A percentile compares a stretch with the other conserved stretches of the same genome.
phyloP scores from a whole-genome alignment of 148 eudicot genomes.

The Rhododendron vialii region DNA sequence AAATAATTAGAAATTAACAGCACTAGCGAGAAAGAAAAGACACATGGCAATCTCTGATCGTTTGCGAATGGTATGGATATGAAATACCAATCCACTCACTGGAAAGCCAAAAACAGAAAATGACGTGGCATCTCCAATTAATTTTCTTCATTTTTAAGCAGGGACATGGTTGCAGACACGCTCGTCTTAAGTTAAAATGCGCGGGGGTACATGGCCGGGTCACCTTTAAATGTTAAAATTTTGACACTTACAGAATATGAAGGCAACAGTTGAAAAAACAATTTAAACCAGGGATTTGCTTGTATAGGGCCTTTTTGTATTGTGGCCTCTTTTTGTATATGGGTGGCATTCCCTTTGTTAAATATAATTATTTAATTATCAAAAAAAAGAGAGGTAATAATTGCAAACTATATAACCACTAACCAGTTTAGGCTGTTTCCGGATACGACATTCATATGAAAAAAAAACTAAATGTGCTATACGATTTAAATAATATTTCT shows the following conservation, averaged over 20 bases:
- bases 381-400: not conserved
- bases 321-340: too few relatives aligned
- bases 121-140: not conserved
- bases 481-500: not conserved
- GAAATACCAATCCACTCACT: not conserved
- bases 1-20: not conserved
- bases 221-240: not conserved
- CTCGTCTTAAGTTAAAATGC: not conserved
- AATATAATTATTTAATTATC: too few relatives aligned
- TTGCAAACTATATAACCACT: not conserved
- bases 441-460: not conserved
- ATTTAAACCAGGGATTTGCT: not conserved
- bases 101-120: not conserved
- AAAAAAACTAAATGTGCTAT: not conserved
- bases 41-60: not conserved
- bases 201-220: not conserved
- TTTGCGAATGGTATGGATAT: not conserved
- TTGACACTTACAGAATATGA: not conserved
- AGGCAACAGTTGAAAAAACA: not conserved
- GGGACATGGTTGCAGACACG: not conserved
- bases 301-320: too few relatives aligned
- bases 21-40: not conserved
- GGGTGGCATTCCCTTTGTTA: too few relatives aligned
- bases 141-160: not conserved
- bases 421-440: not conserved